A percentile compares a stretch with the other conserved stretches of the same genome.
These are phyloP conservation scores for Skeletonema marinoi DNA, from an alignment of 108 stramenopile genomes.

Conservation along the genomic window DNA sequence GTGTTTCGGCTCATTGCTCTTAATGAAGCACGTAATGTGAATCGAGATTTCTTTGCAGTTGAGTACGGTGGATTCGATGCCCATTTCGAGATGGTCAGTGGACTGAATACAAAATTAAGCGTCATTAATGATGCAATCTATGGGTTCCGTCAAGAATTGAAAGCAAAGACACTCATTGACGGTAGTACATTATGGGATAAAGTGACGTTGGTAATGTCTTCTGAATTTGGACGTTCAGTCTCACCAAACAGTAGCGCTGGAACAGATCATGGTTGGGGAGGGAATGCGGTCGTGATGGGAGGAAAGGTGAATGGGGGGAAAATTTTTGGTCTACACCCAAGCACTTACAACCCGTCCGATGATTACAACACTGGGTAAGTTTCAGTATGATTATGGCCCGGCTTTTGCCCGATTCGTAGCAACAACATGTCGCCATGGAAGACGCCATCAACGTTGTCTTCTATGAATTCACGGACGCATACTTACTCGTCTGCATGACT, in stretches of 20 bases:
- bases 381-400: background rate
- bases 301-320: constrained; percentile 39
- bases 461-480: too few relatives aligned
- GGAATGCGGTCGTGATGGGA: constrained; percentile 44
- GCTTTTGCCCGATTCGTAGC: too few relatives aligned
- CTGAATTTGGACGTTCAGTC: constrained; percentile 65
- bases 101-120: constrained; percentile 1
- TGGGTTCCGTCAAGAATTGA: constrained; percentile 39
- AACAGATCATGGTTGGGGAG: constrained; percentile 25
- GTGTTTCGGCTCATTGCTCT: constrained; percentile 50
- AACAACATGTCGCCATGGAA: too few relatives aligned
- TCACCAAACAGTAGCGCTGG: constrained; percentile 38
- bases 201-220: constrained; percentile 52
- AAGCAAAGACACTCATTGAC: constrained; percentile 23
- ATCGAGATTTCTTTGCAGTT: constrained; percentile 63
- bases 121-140: constrained; percentile 43
- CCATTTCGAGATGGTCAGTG: constrained; percentile 24
- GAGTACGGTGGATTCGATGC: constrained; percentile 61
- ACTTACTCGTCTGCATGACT: too few relatives aligned
- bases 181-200: constrained; percentile 44
- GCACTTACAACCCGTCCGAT: constrained; percentile 5
- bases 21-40: constrained; percentile 30
- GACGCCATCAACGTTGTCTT: too few relatives aligned
- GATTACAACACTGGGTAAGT: constrained; percentile 16
- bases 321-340: constrained; percentile 28